Evolutionary conservation across 768 basidiomycete species (phyloP).

Genomic region (Leccinellum albellum): DNA sequence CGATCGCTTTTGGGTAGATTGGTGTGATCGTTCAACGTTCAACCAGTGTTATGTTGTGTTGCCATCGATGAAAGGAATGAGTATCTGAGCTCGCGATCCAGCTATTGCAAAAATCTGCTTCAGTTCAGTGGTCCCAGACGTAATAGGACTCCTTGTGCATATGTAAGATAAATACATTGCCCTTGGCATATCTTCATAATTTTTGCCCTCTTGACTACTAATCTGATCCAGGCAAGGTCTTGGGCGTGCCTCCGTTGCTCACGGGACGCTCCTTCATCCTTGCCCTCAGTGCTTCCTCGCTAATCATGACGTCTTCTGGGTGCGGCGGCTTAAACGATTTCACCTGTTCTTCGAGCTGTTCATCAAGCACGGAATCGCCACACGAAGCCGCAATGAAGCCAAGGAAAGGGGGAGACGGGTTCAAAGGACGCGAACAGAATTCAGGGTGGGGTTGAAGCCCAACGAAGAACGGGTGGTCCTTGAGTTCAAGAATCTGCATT

Average conservation of each 20-base stretch:
- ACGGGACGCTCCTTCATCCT: constrained; percentile 30
- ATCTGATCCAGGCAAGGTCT: constrained; percentile 20
- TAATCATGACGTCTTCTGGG: constrained; percentile 69
- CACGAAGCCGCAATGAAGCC: constrained; percentile 87
- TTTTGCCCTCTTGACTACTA: constrained; percentile 8
- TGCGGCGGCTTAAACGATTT: constrained; percentile 68
- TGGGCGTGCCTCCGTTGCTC: constrained; percentile 20
- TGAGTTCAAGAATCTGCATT: constrained; percentile 93
- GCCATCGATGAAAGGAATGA: not conserved
- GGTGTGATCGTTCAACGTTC: no score
- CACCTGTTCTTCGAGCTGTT: constrained; percentile 69
- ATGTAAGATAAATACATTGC: not conserved
- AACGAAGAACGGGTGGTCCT: constrained; percentile 90
- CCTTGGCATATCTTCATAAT: not conserved
- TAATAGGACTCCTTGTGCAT: not conserved
- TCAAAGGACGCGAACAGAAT: constrained; percentile 95
- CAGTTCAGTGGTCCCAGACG: not conserved
- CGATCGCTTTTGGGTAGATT: no score
- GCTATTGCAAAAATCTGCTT: not conserved
- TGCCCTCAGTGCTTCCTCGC: constrained; percentile 53
- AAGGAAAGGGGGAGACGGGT: constrained; percentile 96
- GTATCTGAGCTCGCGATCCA: not conserved
- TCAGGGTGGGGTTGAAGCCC: constrained; percentile 97
- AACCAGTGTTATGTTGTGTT: no score
- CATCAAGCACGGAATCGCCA: constrained; percentile 50